Conservation (phyloP, 805 yeast species). For the Candida parachauliodes region DNA sequence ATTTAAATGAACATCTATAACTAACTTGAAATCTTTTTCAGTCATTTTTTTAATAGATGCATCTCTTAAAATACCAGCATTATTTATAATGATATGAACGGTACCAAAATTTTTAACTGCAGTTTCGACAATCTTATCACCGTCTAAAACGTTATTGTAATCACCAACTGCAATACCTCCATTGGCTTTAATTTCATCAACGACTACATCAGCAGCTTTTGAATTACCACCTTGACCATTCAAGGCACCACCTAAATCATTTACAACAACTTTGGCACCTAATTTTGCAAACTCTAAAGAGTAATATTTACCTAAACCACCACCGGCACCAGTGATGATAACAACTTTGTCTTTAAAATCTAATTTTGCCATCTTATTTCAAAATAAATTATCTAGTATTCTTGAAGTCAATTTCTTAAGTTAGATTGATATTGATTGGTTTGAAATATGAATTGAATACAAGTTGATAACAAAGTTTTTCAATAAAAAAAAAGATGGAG, state of each 20-base stretch:
- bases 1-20: constrained; percentile 81
- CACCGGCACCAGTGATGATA: constrained; percentile 95
- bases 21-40: constrained; percentile 72
- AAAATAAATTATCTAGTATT: neutral
- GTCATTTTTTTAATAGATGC: constrained; percentile 82
- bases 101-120: constrained; percentile 86
- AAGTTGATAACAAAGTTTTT: neutral
- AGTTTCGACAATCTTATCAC: constrained; percentile 78
- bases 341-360: constrained; percentile 81
- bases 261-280: constrained; percentile 94
- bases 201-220: constrained; percentile 85
- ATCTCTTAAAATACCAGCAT: constrained; percentile 94
- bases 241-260: constrained; percentile 86
- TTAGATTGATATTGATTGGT: too few relatives aligned
- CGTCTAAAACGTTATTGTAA: constrained; percentile 84
- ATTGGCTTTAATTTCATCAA: constrained; percentile 66
- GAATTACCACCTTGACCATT: constrained; percentile 67
- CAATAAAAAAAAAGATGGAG: neutral
- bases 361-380: constrained; percentile 24
- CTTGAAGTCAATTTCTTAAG: too few relatives aligned
- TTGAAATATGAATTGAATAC: neutral
- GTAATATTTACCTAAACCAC: constrained; percentile 88
- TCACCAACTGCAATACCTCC: constrained; percentile 93
- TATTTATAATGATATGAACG: constrained; percentile 84
- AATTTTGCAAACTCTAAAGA: constrained; percentile 83